Conservation (phyloP, 768 basidiomycete genomes). For the Psilocybe sp. region DNA sequence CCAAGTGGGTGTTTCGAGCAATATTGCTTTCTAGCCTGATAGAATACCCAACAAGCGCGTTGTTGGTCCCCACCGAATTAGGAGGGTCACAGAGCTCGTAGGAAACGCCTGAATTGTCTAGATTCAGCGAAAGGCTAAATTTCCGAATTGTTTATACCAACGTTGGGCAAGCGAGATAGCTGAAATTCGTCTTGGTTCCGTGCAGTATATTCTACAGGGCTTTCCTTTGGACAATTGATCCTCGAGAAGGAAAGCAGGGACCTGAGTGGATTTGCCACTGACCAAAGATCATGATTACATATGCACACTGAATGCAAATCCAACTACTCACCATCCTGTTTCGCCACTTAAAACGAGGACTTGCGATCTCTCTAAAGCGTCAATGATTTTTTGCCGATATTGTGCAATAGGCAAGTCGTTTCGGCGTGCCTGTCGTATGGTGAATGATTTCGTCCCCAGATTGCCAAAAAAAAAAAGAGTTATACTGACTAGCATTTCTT, state of each 20-base stretch:
- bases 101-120: slow-evolving; percentile 57
- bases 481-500: slow-evolving; percentile 80
- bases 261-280: slow-evolving; percentile 96
- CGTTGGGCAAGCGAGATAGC: slow-evolving; percentile 94
- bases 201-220: slow-evolving; percentile 89
- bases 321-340: slow-evolving; percentile 35
- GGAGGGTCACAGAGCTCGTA: slow-evolving; percentile 86
- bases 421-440: slow-evolving; percentile 58
- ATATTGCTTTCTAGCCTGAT: slow-evolving; percentile 90
- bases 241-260: slow-evolving; percentile 92
- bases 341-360: slow-evolving; percentile 77
- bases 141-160: slow-evolving; percentile 14
- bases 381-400: slow-evolving; percentile 72
- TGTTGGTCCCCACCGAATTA: slow-evolving; percentile 70
- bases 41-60: slow-evolving; percentile 89
- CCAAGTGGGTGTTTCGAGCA: slow-evolving; percentile 70
- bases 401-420: slow-evolving; percentile 82
- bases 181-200: slow-evolving; percentile 93
- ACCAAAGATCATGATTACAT: slow-evolving; percentile 5
- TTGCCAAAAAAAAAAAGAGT: background rate
- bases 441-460: slow-evolving; percentile 1
- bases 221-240: slow-evolving; percentile 78
- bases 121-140: slow-evolving; percentile 2
- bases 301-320: background rate
- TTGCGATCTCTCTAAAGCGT: slow-evolving; percentile 69